Conservation (phyloP, 1,284 basidiomycete species). For the Ceratorhiza oryzae-sativae region DNA sequence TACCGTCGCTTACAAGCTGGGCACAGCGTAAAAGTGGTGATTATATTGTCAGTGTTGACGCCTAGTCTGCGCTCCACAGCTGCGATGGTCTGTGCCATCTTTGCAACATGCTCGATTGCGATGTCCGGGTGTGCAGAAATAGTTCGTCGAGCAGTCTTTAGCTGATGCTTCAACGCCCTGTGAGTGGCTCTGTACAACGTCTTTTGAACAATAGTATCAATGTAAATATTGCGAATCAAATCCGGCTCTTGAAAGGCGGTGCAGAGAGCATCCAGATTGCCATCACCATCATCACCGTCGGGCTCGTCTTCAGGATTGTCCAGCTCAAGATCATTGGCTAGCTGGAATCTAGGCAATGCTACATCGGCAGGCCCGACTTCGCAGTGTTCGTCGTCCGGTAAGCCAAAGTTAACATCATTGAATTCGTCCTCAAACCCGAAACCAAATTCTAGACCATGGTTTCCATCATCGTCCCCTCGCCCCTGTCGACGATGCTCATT, state of each 20-base stretch:
- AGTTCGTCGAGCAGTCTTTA: not conserved
- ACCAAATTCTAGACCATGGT: too few relatives aligned
- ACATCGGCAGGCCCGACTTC: not conserved
- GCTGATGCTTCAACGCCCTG: not conserved
- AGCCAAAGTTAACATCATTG: conserved; percentile 6
- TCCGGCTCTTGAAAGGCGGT: not conserved
- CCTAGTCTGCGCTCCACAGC: not conserved
- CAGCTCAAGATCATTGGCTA: not conserved
- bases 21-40: conserved; percentile 19
- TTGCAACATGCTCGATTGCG: not conserved
- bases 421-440: too few relatives aligned
- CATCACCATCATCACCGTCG: not conserved
- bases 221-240: conserved; percentile 6
- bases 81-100: conserved; percentile 10
- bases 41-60: not conserved
- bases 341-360: not conserved
- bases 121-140: conserved; percentile 15
- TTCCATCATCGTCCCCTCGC: too few relatives aligned
- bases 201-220: conserved; percentile 4
- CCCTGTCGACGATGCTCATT: too few relatives aligned
- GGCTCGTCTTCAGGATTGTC: not conserved
- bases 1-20: conserved; percentile 4
- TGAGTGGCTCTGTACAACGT: not conserved
- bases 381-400: not conserved
- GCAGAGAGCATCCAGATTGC: not conserved